phyloP scores from a whole-genome alignment of 2,329 filamentous ascomycete species.

The Pyrenochaeta sp. region DNA sequence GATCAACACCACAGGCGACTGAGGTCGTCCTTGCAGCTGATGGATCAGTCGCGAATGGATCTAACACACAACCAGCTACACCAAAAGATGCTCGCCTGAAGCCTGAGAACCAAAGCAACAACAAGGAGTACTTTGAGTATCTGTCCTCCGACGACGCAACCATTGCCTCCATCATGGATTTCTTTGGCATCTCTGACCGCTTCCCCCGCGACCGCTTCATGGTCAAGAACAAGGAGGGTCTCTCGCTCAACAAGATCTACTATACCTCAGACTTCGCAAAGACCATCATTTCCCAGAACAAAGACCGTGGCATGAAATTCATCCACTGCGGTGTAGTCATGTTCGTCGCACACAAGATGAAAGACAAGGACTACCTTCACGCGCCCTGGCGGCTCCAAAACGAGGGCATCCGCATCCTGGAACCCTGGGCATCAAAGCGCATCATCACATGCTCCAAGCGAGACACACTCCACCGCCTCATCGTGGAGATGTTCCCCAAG shows the following conservation, averaged over 20 bases:
- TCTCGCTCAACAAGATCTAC: conserved; percentile 93
- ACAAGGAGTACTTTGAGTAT: conserved; percentile 94
- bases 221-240: conserved; percentile 89
- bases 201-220: conserved; percentile 94
- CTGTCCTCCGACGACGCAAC: conserved; percentile 76
- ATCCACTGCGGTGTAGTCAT: conserved; percentile 97
- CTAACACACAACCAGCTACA: conserved; percentile 10
- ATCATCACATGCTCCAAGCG: conserved; percentile 78
- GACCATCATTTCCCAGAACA: conserved; percentile 85
- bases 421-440: conserved; percentile 86
- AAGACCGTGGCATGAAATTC: conserved; percentile 91
- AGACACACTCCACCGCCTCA: conserved; percentile 78
- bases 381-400: conserved; percentile 93
- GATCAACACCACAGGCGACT: conserved; percentile 7
- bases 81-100: conserved; percentile 42
- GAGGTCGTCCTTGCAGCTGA: conserved; percentile 17
- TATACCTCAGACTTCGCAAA: conserved; percentile 87
- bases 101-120: conserved; percentile 57
- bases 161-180: conserved; percentile 77
- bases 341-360: conserved; percentile 74
- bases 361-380: conserved; percentile 94
- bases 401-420: conserved; percentile 88
- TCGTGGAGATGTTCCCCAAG: conserved; percentile 97
- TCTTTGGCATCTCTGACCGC: conserved; percentile 82
- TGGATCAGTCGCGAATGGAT: conserved; percentile 14